Evolutionary conservation across 2,329 filamentous ascomycete species (phyloP).

Genomic region (Pseudopithomyces maydicus): DNA sequence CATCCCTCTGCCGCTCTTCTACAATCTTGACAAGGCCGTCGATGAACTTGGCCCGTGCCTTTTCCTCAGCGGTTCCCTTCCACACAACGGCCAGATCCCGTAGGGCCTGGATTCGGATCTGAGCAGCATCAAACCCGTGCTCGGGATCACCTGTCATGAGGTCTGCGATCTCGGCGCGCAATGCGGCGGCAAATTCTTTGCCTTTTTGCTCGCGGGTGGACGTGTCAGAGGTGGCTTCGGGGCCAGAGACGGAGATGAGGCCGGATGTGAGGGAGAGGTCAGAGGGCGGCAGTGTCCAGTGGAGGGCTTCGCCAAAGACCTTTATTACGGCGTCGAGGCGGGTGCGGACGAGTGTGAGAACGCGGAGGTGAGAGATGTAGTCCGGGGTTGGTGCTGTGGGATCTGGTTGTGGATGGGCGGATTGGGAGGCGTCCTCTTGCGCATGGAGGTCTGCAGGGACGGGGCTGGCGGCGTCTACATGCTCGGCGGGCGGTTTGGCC

Average conservation of each 20-base stretch:
- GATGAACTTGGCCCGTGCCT: constrained; percentile 78
- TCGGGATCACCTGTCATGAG: constrained; percentile 62
- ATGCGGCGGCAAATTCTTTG: constrained; percentile 73
- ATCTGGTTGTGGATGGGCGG: constrained; percentile 1
- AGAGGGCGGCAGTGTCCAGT: constrained; percentile 88
- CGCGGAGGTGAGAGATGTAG: constrained; percentile 80
- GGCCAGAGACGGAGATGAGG: constrained; percentile 87
- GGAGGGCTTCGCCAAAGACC: constrained; percentile 93
- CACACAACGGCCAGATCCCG: constrained; percentile 80
- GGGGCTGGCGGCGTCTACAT: constrained; percentile 9
- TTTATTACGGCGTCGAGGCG: constrained; percentile 90
- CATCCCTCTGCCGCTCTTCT: constrained; percentile 67
- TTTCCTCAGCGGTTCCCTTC: constrained; percentile 96
- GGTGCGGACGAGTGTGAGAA: constrained; percentile 77
- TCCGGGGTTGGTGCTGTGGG: constrained; percentile 24
- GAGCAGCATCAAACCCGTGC: constrained; percentile 75
- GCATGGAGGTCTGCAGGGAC: constrained; percentile 5
- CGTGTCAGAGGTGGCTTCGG: constrained; percentile 69
- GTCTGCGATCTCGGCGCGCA: constrained; percentile 73
- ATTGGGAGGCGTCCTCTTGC: neutral
- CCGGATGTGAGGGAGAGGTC: constrained; percentile 83
- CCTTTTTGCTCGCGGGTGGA: constrained; percentile 84
- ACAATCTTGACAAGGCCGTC: constrained; percentile 81
- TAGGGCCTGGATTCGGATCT: constrained; percentile 74
- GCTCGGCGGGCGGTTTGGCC: constrained; percentile 4